Conservation (phyloP, 176 grass and related monocot species). For the Themeda triandra region DNA sequence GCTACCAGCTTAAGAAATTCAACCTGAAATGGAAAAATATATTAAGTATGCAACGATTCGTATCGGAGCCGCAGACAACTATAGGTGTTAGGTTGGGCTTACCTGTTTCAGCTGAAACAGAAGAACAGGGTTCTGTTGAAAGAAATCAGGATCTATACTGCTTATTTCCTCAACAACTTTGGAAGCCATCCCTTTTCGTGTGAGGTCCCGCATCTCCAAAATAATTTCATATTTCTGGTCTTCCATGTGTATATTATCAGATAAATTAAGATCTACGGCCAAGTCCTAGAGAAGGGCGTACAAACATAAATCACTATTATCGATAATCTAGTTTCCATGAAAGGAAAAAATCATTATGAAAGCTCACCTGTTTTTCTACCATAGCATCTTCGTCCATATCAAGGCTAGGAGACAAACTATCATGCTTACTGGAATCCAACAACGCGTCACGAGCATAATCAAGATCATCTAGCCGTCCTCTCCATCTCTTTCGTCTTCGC, state of each 20-base stretch:
- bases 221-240: slow-evolving; percentile 77
- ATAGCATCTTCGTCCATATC: slow-evolving; percentile 34
- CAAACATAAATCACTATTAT: slow-evolving; percentile 12
- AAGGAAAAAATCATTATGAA: slow-evolving; percentile 34
- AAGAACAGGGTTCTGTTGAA: slow-evolving; percentile 71
- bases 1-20: slow-evolving; percentile 93
- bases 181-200: slow-evolving; percentile 74
- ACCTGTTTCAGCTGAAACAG: slow-evolving; percentile 99
- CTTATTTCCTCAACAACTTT: slow-evolving; percentile 97
- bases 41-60: slow-evolving; percentile 7
- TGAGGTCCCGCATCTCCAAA: slow-evolving; percentile 80
- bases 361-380: slow-evolving; percentile 45
- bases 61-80: neutral
- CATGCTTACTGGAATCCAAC: slow-evolving; percentile 43
- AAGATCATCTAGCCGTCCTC: slow-evolving; percentile 60
- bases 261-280: slow-evolving; percentile 16
- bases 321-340: neutral
- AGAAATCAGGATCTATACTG: slow-evolving; percentile 83
- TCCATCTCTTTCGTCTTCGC: slow-evolving; percentile 88
- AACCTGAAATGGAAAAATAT: slow-evolving; percentile 44
- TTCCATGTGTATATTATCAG: slow-evolving; percentile 36
- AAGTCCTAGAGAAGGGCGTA: slow-evolving; percentile 39
- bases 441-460: slow-evolving; percentile 35
- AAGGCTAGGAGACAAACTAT: slow-evolving; percentile 11
- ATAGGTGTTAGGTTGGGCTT: neutral